Base-by-base conservation (phyloP, 805 yeast species). In the Yamadazyma endophytica region DNA sequence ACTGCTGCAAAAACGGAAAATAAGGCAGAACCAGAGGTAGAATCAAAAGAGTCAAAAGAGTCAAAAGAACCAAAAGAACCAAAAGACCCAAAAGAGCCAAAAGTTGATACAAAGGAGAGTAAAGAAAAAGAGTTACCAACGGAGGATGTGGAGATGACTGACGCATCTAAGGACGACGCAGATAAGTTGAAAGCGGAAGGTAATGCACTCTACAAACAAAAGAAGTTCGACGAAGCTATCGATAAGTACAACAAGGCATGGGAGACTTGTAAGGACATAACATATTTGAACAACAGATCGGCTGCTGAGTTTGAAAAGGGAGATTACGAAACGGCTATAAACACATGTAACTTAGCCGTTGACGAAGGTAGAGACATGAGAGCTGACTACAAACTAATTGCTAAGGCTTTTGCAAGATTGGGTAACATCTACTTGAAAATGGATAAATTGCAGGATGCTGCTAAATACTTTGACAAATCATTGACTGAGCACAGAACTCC, bases 271-370 rank as follows among this genome's bases (percentile, higher is more conserved):
- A 73, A 79, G 52, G 97, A 92, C 55, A 86, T 90, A 51, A 90
- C 97, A 1, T 92, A 83, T 56, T 72, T 92, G 56, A 92, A 94
- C 70, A 92, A 92, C 71, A 79, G 94, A 51, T 92, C 98, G 23
- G 97, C 99, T 35, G 99, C 98, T 20, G 96, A 92, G 63, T 92
- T 63, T 53, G 99, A 92, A 65, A 87, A 89, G 59, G 96, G 92
- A 40, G 96, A 88, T 52, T 84, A 75, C 50, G 96, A 88, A 36
- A 62, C 79, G 8, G 89, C 96, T 24, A 84, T 92, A 43, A 62
- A 70, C 37, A 86, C 97, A 4, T 82, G 96, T 58, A 65, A 75
- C 46, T 61, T 63, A 29, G 97, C 98, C 16, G 75, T 90, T 41
- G 96, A 86, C 24, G 79, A 84, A 56, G 96, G 96, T 43, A 77